These are phyloP conservation scores for Bryopsis sp. DNA, from an alignment of 139 green algal genomes.

Conservation along the genomic window DNA sequence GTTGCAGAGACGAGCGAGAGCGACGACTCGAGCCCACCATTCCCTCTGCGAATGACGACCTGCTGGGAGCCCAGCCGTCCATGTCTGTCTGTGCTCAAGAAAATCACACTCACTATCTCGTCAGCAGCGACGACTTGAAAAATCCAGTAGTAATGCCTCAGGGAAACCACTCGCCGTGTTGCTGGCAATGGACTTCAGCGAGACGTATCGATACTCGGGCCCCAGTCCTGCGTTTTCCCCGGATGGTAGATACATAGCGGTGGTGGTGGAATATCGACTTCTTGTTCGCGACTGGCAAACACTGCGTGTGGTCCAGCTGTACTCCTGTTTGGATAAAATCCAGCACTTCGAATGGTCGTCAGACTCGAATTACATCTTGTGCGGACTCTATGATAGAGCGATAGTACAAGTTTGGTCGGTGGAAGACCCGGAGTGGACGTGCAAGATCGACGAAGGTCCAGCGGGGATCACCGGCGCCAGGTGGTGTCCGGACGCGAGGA, in stretches of 20 bases:
- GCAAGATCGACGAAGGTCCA: slow-evolving; percentile 77
- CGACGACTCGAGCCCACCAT: too few species aligned
- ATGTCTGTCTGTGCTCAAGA: too few species aligned
- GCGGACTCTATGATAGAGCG: slow-evolving; percentile 40
- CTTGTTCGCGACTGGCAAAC: slow-evolving; percentile 58
- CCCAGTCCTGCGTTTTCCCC: slow-evolving; percentile 53
- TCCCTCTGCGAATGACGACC: too few species aligned
- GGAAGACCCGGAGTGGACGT: slow-evolving; percentile 67
- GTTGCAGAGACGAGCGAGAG: too few species aligned
- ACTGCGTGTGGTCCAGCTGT: slow-evolving; percentile 60
- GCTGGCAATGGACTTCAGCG: slow-evolving; percentile 75
- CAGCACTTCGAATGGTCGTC: slow-evolving; percentile 64
- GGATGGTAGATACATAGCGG: slow-evolving; percentile 55
- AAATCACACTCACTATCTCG: too few species aligned
- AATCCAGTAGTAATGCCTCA: too few species aligned
- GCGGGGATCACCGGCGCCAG: slow-evolving; percentile 35
- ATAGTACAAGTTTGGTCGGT: slow-evolving; percentile 68
- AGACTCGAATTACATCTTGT: slow-evolving; percentile 66
- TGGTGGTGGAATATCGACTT: slow-evolving; percentile 61
- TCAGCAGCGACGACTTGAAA: too few species aligned
- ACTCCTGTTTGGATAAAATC: slow-evolving; percentile 76
- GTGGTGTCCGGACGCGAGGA: slow-evolving; percentile 45
- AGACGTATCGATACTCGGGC: slow-evolving; percentile 47
- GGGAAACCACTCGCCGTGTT: too few species aligned
- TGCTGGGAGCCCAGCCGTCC: too few species aligned